phyloP scores from a whole-genome alignment of 2,329 filamentous ascomycete genomes.

The Fusarium longipes region DNA sequence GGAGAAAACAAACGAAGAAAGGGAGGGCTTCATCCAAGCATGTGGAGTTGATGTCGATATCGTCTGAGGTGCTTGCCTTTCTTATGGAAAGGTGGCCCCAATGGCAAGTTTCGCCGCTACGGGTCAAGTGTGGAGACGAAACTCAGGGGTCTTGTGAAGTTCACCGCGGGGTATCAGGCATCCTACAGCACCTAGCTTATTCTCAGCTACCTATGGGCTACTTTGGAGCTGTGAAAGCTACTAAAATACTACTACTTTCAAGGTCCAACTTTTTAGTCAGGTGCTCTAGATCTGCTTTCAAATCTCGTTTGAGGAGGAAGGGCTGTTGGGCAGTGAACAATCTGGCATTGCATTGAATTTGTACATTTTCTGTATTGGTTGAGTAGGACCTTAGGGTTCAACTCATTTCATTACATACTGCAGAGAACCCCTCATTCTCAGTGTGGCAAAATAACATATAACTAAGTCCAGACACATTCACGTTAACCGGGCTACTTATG shows the following conservation, averaged over 20 bases:
- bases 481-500: background rate
- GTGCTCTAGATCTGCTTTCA: background rate
- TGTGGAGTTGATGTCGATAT: conserved; percentile 42
- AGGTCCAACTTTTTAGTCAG: background rate
- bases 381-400: conserved; percentile 1
- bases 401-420: conserved; percentile 16
- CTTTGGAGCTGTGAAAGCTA: conserved; percentile 12
- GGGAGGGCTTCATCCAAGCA: conserved; percentile 37
- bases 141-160: conserved; percentile 35
- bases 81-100: conserved; percentile 53
- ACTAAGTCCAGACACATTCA: conserved; percentile 10
- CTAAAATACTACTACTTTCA: no score
- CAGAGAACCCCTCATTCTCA: background rate
- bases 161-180: conserved; percentile 43
- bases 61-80: conserved; percentile 44
- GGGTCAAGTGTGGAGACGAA: conserved; percentile 44
- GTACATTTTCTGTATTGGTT: background rate
- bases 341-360: background rate
- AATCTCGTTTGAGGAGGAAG: background rate
- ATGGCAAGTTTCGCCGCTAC: conserved; percentile 42
- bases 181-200: conserved; percentile 11
- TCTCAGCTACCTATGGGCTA: conserved; percentile 6
- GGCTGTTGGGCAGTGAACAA: background rate
- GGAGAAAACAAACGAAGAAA: conserved; percentile 23
- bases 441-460: conserved; percentile 16